Evolutionary conservation across 345 rosid genomes (phyloP), one percentile per base, ranked within the genome.

Genomic region (Rhodamnia rubescens): DNA sequence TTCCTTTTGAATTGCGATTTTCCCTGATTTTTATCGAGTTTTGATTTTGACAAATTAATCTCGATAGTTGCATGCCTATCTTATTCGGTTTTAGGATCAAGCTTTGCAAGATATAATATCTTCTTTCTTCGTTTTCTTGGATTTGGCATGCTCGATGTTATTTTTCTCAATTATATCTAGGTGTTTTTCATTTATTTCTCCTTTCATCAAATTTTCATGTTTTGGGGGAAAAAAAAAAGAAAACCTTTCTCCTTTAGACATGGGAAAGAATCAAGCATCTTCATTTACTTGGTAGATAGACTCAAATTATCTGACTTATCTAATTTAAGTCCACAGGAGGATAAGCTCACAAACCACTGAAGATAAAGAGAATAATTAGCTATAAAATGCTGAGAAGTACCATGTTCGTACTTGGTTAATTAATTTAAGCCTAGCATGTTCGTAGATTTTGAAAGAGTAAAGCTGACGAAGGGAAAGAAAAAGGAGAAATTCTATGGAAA

Each of bases 211-310:
- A 8, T 32, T 40, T 29, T 64, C 75, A 29, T 64, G 15, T 42
- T 42, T n/a, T 10, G 5, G 42, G 2, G 7, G 12, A 0, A 14
- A 27, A 59, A 59, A 14, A 14, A 1, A 16, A 1, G 0, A n/a
- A 6, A 61, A 64, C 12, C 75, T 32, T 64, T 64, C 44, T 64
- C 44, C 2, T 32, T 8, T 64, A 64, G 44, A 16, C 24, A 32
- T 4, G 8, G 24, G 44, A 32, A 64, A 32, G 22, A 32, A 32
- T 16, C 75, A 18, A 32, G 44, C 44, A 32, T 64, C 44, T 64
- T 4, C 22, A 32, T 32, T 64, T 18, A 32, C 74, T 7, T 6
- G 21, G 10, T 61, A 29, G 42, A 29, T 29, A 61, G 42, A 29
- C 21, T 61, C 40, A 61, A 32, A n/a, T n/a, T n/a, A n/a, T n/a